Evolutionary conservation across 2,329 filamentous ascomycete species (phyloP), one percentile per base, ranked within the genome.

Genomic region (Stromatinia cepivora): DNA sequence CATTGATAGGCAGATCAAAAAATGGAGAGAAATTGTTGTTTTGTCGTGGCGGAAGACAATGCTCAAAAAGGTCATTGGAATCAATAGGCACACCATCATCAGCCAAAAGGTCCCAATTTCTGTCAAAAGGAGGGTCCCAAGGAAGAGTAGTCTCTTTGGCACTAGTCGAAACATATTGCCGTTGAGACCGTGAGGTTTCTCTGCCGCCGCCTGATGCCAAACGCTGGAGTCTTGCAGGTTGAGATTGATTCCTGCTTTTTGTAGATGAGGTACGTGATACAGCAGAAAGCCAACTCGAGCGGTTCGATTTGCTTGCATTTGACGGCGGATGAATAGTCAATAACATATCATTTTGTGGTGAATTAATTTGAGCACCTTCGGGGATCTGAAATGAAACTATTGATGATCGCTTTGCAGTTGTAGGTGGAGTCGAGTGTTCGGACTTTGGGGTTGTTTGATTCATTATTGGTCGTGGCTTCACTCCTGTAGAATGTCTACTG

Each of bases 31-130:
- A 42, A 25, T 39, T 39, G 15, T 45, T 20, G 13, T 34, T 11
- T 25, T 17, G 20, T 42, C 46, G 45, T 6, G 46, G 48, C 45
- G n/a, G 39, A 50, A 69, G 53, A 34, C 66, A 53, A 28, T 61
- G 17, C 42, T 59, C 48, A 46, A 71, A 62, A 52, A 46, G 4
- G 10, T 13, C 22, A 31, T 69, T 42, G 0, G 39, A 28, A 45
- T 71, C 36, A 22, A 39, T 36, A 22, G 46, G 56, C 7, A 39
- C 52, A 31, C 39, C 52, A 22, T 48, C 25, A 64, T 54, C 39
- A 67, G 50, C 25, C 17, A 73, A 42, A 69, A 75, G 71, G 4
- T 68, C 66, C 56, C 71, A 56, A 17, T 74, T 72, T 50, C 72
- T 67, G 5, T 70, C 65, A 34, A 72, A 67, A 7, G 63, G 58